These are phyloP conservation scores for Citrus reticulata DNA, from an alignment of 345 rosid species.

Conservation along the genomic window DNA sequence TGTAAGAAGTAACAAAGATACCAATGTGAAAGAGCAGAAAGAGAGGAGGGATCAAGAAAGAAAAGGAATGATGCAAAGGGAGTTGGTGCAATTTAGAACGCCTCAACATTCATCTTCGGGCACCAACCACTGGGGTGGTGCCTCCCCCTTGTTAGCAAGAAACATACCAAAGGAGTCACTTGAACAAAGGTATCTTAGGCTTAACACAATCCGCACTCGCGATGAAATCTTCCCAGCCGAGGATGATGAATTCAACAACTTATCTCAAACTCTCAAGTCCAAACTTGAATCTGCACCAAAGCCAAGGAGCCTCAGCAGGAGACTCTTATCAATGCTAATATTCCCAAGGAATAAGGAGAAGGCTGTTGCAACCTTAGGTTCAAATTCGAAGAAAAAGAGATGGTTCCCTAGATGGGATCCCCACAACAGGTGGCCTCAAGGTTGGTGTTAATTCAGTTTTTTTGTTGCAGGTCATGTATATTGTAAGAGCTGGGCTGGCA, in stretches of 20 bases:
- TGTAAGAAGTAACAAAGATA: neutral
- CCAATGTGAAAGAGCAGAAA: neutral
- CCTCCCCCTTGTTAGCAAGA: conserved; percentile 56
- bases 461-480: neutral
- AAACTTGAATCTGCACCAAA: conserved; percentile 10
- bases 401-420: conserved; percentile 52
- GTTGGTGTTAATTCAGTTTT: conserved; percentile 37
- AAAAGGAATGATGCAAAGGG: conserved; percentile 27
- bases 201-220: conserved; percentile 23
- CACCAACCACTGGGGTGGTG: conserved; percentile 58
- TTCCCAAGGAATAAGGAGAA: conserved; percentile 13
- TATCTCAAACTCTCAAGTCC: neutral
- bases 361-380: conserved; percentile 10
- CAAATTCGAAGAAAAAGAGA: conserved; percentile 22
- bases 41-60: neutral
- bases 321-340: conserved; percentile 22
- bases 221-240: conserved; percentile 33
- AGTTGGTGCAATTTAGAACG: conserved; percentile 40
- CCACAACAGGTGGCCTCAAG: conserved; percentile 55
- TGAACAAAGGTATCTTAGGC: conserved; percentile 41
- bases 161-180: conserved; percentile 51
- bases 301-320: conserved; percentile 13
- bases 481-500: too few relatives aligned
- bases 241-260: neutral
- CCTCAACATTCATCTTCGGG: conserved; percentile 55